Conservation (phyloP, 148 eudicot genomes). For the Chenopodium suecicum region DNA sequence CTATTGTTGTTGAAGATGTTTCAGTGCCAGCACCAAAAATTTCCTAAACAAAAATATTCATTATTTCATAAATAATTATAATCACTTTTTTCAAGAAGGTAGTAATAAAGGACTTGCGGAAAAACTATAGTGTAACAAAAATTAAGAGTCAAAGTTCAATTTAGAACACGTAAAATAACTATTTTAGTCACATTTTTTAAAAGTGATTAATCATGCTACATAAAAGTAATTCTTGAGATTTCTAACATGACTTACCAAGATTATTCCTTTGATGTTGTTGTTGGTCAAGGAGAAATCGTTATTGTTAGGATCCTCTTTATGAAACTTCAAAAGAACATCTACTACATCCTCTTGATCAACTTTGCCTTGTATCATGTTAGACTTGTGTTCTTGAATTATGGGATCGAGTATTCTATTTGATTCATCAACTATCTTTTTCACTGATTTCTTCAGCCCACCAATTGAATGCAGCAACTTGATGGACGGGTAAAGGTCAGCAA, state of each 20-base stretch:
- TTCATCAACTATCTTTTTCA: slow-evolving; percentile 12
- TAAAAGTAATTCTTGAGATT: too few species aligned
- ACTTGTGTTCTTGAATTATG: slow-evolving; percentile 27
- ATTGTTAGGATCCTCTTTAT: slow-evolving; percentile 1
- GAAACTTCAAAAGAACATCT: slow-evolving; percentile 32
- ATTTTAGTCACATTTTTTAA: too few species aligned
- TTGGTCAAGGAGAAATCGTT: slow-evolving; percentile 24
- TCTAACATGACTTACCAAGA: slow-evolving; percentile 11
- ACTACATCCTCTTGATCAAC: slow-evolving; percentile 26
- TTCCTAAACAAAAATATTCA: slow-evolving; percentile 22
- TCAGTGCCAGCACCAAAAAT: slow-evolving; percentile 37
- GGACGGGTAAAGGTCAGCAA: slow-evolving; percentile 36
- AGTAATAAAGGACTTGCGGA: too few species aligned
- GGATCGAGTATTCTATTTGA: slow-evolving; percentile 28
- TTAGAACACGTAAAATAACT: too few species aligned
- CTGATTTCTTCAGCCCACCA: slow-evolving; percentile 15
- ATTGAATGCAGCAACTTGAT: slow-evolving; percentile 27
- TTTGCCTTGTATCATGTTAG: neutral
- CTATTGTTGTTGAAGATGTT: slow-evolving; percentile 32
- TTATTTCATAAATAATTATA: too few species aligned
- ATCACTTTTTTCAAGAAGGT: too few species aligned
- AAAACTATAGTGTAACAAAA: too few species aligned
- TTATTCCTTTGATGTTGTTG: slow-evolving; percentile 26
- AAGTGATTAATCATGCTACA: too few species aligned
- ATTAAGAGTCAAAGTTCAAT: too few species aligned